Conservation (phyloP, 768 basidiomycete species). For the Gymnopilus dilepis region DNA sequence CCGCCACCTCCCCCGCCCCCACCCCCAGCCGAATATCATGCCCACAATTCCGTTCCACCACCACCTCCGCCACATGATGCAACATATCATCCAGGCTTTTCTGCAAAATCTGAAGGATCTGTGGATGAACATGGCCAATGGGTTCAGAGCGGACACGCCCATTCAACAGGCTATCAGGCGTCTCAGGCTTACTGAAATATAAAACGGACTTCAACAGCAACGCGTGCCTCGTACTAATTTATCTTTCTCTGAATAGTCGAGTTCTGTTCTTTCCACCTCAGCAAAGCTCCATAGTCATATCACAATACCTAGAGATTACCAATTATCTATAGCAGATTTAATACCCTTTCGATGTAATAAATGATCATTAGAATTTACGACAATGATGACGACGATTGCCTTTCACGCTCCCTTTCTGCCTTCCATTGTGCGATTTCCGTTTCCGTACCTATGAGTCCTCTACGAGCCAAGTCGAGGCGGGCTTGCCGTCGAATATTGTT, state of each 20-base stretch:
- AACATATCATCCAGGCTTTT: conserved; percentile 36
- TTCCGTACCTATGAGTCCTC: conserved; percentile 81
- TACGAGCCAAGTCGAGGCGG: conserved; percentile 71
- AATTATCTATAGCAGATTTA: conserved; percentile 10
- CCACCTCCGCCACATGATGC: conserved; percentile 34
- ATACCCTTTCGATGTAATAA: not conserved
- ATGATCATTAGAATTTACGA: not conserved
- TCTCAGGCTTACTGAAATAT: conserved; percentile 25
- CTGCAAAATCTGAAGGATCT: conserved; percentile 45
- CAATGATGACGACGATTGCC: not conserved
- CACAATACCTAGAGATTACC: conserved; percentile 10
- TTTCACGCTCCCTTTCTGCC: conserved; percentile 34
- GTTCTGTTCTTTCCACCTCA: not conserved
- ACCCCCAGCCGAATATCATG: conserved; percentile 35
- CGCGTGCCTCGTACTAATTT: conserved; percentile 10
- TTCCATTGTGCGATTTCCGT: conserved; percentile 86
- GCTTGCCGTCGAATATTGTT: conserved; percentile 75
- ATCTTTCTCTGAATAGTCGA: not conserved
- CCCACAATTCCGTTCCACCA: conserved; percentile 36
- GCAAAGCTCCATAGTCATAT: not conserved
- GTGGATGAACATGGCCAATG: conserved; percentile 43
- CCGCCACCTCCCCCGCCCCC: conserved; percentile 35
- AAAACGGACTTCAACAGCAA: not conserved
- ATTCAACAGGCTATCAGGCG: conserved; percentile 19
- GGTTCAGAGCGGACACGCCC: conserved; percentile 26